phyloP scores from a whole-genome alignment of 257 asterid species.

The Rubia yunnanensis region DNA sequence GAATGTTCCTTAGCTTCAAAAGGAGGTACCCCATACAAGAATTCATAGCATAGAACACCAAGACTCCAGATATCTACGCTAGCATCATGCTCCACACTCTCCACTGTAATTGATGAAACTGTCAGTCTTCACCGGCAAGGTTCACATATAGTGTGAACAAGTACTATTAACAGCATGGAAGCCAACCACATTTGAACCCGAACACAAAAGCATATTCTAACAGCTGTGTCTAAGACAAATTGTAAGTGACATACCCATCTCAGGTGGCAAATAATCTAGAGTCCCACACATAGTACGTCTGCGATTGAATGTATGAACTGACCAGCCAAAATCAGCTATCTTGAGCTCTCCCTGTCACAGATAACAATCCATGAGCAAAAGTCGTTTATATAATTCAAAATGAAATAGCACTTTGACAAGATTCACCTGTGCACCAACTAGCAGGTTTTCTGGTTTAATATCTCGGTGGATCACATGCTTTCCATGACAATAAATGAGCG shows the following conservation, averaged over 20 bases:
- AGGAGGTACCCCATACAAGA: constrained; percentile 88
- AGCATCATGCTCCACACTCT: constrained; percentile 91
- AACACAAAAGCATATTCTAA: not conserved
- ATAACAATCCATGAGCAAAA: constrained; percentile 1
- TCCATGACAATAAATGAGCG: constrained; percentile 92
- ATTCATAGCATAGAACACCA: constrained; percentile 90
- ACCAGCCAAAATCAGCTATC: constrained; percentile 98
- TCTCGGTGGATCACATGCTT: constrained; percentile 96
- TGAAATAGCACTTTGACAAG: not conserved
- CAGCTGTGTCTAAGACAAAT: not conserved
- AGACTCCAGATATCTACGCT: constrained; percentile 98
- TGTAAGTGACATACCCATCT: constrained; percentile 69
- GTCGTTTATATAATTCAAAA: not conserved
- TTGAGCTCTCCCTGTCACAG: constrained; percentile 80
- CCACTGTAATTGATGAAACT: constrained; percentile 42
- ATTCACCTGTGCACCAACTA: constrained; percentile 82
- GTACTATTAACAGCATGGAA: no score
- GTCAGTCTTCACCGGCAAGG: constrained; percentile 5
- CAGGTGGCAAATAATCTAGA: constrained; percentile 96
- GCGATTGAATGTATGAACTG: constrained; percentile 93
- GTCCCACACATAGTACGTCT: constrained; percentile 98
- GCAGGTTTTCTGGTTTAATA: constrained; percentile 92
- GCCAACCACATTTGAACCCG: not conserved
- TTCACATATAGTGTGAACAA: not conserved
- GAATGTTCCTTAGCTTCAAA: constrained; percentile 94